phyloP scores from a whole-genome alignment of 192 early-diverging fungal species.

The Coemansia sp. region DNA sequence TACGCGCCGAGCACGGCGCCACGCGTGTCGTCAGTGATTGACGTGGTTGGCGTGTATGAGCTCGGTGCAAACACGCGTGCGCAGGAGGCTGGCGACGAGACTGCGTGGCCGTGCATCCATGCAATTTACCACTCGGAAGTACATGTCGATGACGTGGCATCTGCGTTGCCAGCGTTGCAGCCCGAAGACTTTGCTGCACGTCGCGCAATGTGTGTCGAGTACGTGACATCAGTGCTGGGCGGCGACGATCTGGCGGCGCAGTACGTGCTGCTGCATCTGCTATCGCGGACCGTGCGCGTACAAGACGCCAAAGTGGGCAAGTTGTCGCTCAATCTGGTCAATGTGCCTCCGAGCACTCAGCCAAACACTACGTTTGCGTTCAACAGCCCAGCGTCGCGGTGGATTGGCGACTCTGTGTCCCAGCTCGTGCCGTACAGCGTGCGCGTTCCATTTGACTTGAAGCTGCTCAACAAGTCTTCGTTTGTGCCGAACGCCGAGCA shows the following conservation, averaged over 20 bases:
- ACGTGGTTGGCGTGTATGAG: constrained; percentile 65
- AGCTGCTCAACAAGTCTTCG: constrained; percentile 57
- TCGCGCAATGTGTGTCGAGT: constrained; percentile 29
- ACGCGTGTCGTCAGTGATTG: constrained; percentile 61
- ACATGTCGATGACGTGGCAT: constrained; percentile 9
- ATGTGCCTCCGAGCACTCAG: constrained; percentile 36
- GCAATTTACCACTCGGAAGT: constrained; percentile 32
- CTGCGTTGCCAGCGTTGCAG: constrained; percentile 6
- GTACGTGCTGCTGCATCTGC: constrained; percentile 66
- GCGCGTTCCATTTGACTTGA: constrained; percentile 63
- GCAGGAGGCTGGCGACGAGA: constrained; percentile 10
- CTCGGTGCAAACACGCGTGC: constrained; percentile 24
- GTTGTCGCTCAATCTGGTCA: constrained; percentile 66
- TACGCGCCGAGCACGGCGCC: constrained; percentile 54
- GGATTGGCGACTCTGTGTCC: constrained; percentile 40
- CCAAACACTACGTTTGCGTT: constrained; percentile 18
- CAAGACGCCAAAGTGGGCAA: constrained; percentile 65
- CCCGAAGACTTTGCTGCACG: constrained; percentile 16
- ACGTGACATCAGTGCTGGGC: constrained; percentile 61
- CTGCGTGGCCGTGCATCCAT: constrained; percentile 50
- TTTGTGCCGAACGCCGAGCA: constrained; percentile 61
- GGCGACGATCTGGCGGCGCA: constrained; percentile 69
- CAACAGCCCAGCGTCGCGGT: constrained; percentile 31
- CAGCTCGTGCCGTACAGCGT: constrained; percentile 60
- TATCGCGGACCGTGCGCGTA: constrained; percentile 55